phyloP scores from a whole-genome alignment of 257 asterid genomes.

The Petrea volubilis region DNA sequence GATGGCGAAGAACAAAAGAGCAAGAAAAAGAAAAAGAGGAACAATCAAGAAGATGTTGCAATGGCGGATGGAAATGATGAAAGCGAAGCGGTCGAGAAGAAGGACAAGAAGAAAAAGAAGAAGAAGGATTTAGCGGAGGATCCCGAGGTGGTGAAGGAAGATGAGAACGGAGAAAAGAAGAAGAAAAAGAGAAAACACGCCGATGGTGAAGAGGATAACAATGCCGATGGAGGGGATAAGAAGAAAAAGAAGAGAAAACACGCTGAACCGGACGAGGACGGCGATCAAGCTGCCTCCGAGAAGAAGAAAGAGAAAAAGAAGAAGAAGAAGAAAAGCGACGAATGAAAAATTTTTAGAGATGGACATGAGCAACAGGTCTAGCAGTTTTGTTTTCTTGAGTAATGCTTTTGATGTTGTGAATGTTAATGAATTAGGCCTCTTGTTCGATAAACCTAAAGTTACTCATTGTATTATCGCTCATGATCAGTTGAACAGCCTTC shows the following conservation, averaged over 20 bases:
- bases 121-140: constrained; percentile 32
- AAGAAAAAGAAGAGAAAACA: constrained; percentile 79
- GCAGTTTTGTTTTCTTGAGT: constrained; percentile 32
- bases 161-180: constrained; percentile 36
- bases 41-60: constrained; percentile 29
- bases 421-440: constrained; percentile 25
- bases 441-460: neutral
- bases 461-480: neutral
- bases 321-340: constrained; percentile 57
- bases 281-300: constrained; percentile 25
- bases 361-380: constrained; percentile 21
- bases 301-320: constrained; percentile 49
- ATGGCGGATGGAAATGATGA: constrained; percentile 28
- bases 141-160: constrained; percentile 26
- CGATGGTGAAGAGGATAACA: constrained; percentile 34
- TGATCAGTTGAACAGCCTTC: neutral
- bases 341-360: constrained; percentile 25
- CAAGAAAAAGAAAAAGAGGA: constrained; percentile 42
- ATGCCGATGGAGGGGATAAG: constrained; percentile 38
- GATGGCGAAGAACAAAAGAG: constrained; percentile 39
- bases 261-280: constrained; percentile 41
- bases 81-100: constrained; percentile 38
- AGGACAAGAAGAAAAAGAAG: constrained; percentile 57
- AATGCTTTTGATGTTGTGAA: constrained; percentile 17
- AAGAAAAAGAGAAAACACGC: constrained; percentile 52